A percentile compares a stretch with the other conserved stretches of the same genome.
Conservation (phyloP, 345 rosid species). For the Dimocarpus longan region DNA sequence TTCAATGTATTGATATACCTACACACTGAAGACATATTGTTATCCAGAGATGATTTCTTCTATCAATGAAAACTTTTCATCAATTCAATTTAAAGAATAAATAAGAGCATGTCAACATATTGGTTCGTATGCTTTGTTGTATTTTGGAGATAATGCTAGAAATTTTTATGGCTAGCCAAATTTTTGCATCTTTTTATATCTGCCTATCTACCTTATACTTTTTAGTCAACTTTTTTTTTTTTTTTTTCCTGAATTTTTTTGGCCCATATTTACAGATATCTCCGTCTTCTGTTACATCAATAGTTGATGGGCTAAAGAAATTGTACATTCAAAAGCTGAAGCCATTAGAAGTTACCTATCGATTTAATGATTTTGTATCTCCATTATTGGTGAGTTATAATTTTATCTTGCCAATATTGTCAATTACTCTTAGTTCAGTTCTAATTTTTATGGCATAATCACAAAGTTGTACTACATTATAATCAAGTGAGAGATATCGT, state of each 20-base stretch:
- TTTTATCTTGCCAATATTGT: neutral
- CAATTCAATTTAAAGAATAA: neutral
- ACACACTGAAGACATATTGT: neutral
- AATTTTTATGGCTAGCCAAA: neutral
- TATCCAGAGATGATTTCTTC: neutral
- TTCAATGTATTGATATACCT: neutral
- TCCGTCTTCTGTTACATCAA: constrained; percentile 84
- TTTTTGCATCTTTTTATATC: neutral
- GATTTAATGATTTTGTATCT: constrained; percentile 91
- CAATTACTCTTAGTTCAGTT: constrained; percentile 21
- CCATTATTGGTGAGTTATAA: constrained; percentile 67
- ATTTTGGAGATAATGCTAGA: neutral
- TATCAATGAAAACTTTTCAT: neutral
- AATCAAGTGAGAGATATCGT: neutral
- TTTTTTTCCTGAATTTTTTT: neutral
- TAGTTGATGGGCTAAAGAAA: constrained; percentile 88
- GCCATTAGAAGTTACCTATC: constrained; percentile 88
- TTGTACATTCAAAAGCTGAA: constrained; percentile 86
- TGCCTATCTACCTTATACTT: neutral
- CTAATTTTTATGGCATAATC: constrained; percentile 2
- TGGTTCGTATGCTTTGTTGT: neutral
- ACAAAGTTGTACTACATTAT: constrained; percentile 8
- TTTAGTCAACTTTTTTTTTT: too few species aligned
- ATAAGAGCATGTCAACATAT: neutral
- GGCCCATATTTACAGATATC: constrained; percentile 49